These are phyloP conservation scores for Geosiphon pyriformis DNA, from an alignment of 192 early-diverging fungal genomes.

Conservation along the genomic window DNA sequence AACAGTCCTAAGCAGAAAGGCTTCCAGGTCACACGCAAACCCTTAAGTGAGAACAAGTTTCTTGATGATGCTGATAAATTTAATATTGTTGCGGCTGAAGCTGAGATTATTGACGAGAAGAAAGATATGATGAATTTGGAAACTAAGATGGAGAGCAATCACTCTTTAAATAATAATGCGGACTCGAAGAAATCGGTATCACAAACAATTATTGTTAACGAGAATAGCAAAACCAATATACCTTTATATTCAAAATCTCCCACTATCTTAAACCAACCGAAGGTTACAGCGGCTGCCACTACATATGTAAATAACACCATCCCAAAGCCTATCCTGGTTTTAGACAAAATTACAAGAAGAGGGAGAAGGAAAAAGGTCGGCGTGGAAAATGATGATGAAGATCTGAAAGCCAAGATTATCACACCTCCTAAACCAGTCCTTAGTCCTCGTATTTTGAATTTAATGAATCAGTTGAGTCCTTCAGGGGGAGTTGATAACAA, in stretches of 20 bases:
- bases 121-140: not conserved
- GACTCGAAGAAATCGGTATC: not conserved
- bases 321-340: constrained; percentile 8
- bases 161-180: not conserved
- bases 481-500: not conserved
- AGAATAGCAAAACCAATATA: not conserved
- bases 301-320: constrained; percentile 17
- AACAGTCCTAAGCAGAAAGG: constrained; percentile 8
- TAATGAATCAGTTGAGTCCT: not conserved
- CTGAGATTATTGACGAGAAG: not conserved
- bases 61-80: not conserved
- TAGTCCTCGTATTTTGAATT: not conserved
- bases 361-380: not conserved
- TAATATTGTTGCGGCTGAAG: not conserved
- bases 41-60: not conserved
- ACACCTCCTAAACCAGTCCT: constrained; percentile 4
- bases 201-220: not conserved
- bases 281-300: constrained; percentile 1
- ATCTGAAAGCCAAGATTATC: constrained; percentile 7
- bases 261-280: not conserved
- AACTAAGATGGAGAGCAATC: not conserved
- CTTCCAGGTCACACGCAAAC: constrained; percentile 12
- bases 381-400: not conserved
- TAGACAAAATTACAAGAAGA: not conserved
- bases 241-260: not conserved